Evolutionary conservation across 257 asterid species (phyloP).

Genomic region (Gynochthodes officinalis): DNA sequence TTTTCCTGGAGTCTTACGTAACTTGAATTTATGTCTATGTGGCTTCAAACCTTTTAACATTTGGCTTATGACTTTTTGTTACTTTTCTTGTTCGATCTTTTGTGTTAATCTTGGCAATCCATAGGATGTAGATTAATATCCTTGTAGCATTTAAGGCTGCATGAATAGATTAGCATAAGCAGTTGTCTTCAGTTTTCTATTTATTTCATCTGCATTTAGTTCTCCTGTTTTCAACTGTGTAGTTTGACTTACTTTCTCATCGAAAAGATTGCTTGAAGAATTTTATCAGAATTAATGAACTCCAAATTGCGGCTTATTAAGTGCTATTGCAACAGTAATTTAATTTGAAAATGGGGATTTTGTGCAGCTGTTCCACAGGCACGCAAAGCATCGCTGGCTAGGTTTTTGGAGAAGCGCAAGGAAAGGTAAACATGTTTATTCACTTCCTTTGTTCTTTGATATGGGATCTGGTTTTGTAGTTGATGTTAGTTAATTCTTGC

Average conservation of each 20-base stretch:
- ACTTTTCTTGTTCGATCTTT: neutral
- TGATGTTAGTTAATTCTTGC: neutral
- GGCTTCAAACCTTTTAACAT: neutral
- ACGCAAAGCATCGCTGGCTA: constrained; percentile 73
- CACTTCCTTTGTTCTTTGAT: neutral
- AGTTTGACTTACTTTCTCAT: neutral
- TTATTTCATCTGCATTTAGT: neutral
- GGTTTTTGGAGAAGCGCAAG: constrained; percentile 85
- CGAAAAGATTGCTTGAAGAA: neutral
- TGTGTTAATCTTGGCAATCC: neutral
- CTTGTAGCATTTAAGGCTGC: neutral
- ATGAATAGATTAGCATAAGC: no score
- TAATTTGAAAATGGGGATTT: neutral
- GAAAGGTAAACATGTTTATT: constrained; percentile 49
- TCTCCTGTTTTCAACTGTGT: neutral
- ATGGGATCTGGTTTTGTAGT: neutral
- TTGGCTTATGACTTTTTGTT: neutral
- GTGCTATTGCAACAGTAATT: neutral
- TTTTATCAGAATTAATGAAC: neutral
- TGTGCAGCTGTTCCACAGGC: constrained; percentile 79
- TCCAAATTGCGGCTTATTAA: neutral
- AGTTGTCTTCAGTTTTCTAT: neutral
- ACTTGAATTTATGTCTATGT: neutral
- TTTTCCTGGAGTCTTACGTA: neutral
- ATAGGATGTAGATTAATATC: neutral